Conservation (phyloP, 331 rosid species). For the Stylosanthes scabra region DNA sequence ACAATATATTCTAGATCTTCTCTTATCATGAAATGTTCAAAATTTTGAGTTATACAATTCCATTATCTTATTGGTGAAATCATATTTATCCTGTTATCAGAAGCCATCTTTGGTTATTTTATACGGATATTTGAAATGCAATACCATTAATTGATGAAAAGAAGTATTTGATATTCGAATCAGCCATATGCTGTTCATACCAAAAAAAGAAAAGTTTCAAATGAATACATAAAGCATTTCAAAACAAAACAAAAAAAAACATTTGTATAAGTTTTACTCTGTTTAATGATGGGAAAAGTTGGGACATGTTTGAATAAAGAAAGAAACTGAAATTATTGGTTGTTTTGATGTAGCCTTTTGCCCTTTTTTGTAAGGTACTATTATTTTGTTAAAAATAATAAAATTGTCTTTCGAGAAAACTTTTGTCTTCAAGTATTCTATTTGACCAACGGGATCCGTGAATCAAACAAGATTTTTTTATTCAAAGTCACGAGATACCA, state of each 20-base stretch:
- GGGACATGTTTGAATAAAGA: background rate
- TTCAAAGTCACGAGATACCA: background rate
- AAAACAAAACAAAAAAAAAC: background rate
- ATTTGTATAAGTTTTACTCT: background rate
- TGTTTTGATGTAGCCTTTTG: conserved; percentile 27
- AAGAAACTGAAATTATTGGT: conserved; percentile 20
- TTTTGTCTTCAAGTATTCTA: conserved; percentile 18
- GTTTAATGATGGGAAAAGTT: background rate
- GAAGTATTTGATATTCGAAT: too few species aligned
- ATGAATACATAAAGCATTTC: background rate
- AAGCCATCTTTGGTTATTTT: too few species aligned
- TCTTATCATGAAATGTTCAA: too few species aligned
- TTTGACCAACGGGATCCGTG: background rate
- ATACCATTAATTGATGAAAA: too few species aligned
- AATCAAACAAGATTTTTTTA: conserved; percentile 23
- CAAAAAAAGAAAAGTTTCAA: too few species aligned
- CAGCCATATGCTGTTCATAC: too few species aligned
- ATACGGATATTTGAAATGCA: too few species aligned
- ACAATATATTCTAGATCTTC: too few species aligned
- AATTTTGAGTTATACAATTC: too few species aligned
- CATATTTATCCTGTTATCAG: too few species aligned
- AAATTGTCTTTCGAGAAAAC: background rate
- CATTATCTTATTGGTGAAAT: too few species aligned
- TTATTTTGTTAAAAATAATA: background rate
- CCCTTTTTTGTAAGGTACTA: background rate